These are phyloP conservation scores for Coemansia sp. DNA, from an alignment of 192 early-diverging fungal species.

Conservation along the genomic window DNA sequence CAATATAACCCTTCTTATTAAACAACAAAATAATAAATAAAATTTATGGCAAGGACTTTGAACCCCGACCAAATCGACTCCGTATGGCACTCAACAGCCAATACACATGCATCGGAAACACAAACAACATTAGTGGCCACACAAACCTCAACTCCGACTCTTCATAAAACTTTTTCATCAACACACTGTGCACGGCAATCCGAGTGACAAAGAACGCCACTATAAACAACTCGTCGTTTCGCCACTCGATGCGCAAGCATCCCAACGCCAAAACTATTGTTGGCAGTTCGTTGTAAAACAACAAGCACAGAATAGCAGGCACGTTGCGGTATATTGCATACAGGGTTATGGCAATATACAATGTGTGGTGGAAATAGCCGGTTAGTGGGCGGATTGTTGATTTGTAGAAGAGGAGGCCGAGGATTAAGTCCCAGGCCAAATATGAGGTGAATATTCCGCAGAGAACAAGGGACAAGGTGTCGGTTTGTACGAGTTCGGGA, in stretches of 20 bases:
- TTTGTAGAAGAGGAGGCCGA: constrained; percentile 60
- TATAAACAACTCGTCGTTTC: constrained; percentile 59
- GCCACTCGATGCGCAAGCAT: constrained; percentile 45
- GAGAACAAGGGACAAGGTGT: constrained; percentile 34
- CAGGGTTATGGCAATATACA: constrained; percentile 46
- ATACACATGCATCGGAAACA: constrained; percentile 57
- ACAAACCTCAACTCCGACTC: constrained; percentile 25
- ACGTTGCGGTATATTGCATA: constrained; percentile 31
- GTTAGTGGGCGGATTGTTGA: constrained; percentile 56
- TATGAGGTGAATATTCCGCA: constrained; percentile 60
- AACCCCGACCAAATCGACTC: not conserved
- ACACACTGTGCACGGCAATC: constrained; percentile 56
- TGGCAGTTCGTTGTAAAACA: constrained; percentile 61
- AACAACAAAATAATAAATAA: too few relatives aligned
- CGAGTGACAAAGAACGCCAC: constrained; percentile 58
- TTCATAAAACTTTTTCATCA: constrained; percentile 36
- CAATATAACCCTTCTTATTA: too few relatives aligned
- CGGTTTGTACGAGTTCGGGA: constrained; percentile 27
- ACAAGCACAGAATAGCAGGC: constrained; percentile 45
- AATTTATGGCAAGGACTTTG: too few relatives aligned
- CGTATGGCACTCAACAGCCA: constrained; percentile 54
- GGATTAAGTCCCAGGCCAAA: constrained; percentile 55
- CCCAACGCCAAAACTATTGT: constrained; percentile 61
- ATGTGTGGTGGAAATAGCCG: constrained; percentile 66
- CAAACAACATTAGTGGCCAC: constrained; percentile 38